Conservation (phyloP, 2,329 filamentous ascomycete genomes). For the Fusarium mexicanum region DNA sequence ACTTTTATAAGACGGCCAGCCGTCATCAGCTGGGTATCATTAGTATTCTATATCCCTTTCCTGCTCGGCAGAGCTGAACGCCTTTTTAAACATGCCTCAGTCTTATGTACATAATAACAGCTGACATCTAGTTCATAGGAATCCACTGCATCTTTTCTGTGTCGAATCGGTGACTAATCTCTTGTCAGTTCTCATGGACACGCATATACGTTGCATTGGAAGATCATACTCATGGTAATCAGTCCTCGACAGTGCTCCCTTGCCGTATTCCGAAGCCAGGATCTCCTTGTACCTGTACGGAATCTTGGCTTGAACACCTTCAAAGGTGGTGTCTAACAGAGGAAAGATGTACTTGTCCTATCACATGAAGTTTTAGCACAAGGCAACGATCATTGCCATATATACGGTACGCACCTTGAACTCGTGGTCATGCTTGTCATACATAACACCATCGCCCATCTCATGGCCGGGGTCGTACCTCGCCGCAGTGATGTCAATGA, state of each 20-base stretch:
- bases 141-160: conserved; percentile 50
- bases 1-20: neutral
- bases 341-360: conserved; percentile 72
- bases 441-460: conserved; percentile 56
- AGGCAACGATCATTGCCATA: too few species aligned
- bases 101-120: neutral
- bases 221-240: conserved; percentile 61
- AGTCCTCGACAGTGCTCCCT: conserved; percentile 60
- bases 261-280: conserved; percentile 66
- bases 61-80: neutral
- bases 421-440: conserved; percentile 62
- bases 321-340: conserved; percentile 73
- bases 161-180: conserved; percentile 54
- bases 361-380: neutral
- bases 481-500: conserved; percentile 62
- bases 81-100: neutral
- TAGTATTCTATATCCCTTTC: neutral
- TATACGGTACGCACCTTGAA: conserved; percentile 51
- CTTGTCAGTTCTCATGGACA: conserved; percentile 16
- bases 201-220: too few species aligned
- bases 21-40: neutral
- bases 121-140: neutral
- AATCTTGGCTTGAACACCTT: conserved; percentile 72
- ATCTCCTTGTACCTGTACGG: conserved; percentile 70
- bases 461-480: conserved; percentile 59